Conservation (phyloP, 495 filamentous ascomycete species). For the Talaromyces adpressus region DNA sequence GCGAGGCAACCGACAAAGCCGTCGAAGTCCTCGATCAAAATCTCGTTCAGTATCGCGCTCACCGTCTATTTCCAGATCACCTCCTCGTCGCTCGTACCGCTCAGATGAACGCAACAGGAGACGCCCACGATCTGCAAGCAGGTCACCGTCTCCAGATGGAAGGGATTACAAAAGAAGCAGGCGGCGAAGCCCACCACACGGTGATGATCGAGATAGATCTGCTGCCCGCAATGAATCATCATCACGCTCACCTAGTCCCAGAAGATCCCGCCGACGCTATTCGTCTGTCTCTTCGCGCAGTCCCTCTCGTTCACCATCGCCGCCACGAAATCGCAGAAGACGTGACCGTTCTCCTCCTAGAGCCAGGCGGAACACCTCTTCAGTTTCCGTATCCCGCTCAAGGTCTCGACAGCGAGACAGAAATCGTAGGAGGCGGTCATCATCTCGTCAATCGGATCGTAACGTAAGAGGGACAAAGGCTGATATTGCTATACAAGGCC, state of each 20-base stretch:
- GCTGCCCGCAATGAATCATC: conserved; percentile 41
- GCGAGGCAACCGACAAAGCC: conserved; percentile 25
- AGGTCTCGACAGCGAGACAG: conserved; percentile 20
- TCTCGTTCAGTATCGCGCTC: conserved; percentile 31
- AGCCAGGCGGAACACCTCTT: conserved; percentile 26
- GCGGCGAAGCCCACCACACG: conserved; percentile 36
- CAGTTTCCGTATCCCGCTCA: conserved; percentile 42
- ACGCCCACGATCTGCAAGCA: conserved; percentile 29
- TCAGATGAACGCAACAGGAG: conserved; percentile 22
- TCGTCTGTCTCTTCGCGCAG: conserved; percentile 41
- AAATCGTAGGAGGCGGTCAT: conserved; percentile 32
- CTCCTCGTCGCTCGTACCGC: conserved; percentile 29
- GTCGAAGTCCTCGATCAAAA: conserved; percentile 27
- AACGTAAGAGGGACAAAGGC: conserved; percentile 22
- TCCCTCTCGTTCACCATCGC: conserved; percentile 30
- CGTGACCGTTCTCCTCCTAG: conserved; percentile 27
- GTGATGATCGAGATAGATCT: conserved; percentile 47
- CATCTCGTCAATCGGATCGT: conserved; percentile 20
- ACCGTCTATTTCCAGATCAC: conserved; percentile 31
- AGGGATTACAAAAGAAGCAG: conserved; percentile 27
- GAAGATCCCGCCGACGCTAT: conserved; percentile 42
- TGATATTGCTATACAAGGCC: conserved; percentile 41
- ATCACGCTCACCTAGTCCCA: conserved; percentile 57
- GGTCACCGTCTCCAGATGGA: conserved; percentile 32
- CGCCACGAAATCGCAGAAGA: conserved; percentile 22